phyloP scores from a whole-genome alignment of 192 early-diverging fungal genomes.

The Coemansia sp. region DNA sequence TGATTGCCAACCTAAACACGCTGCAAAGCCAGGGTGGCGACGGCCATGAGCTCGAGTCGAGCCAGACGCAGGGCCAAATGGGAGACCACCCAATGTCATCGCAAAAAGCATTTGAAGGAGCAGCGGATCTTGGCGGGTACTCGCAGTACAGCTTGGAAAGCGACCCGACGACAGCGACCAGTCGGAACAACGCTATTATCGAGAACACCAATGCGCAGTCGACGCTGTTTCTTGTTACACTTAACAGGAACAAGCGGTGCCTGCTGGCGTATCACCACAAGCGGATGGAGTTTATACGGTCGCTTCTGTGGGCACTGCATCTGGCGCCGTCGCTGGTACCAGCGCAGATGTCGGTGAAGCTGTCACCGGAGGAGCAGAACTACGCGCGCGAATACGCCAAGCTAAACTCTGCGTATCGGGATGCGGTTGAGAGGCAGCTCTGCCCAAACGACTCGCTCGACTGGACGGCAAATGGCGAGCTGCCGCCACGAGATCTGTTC shows the following conservation, averaged over 20 bases:
- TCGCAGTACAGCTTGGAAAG: too few relatives aligned
- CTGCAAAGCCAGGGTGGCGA: slow-evolving; percentile 6
- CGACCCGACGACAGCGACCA: too few relatives aligned
- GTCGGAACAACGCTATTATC: neutral
- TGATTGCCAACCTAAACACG: slow-evolving; percentile 34
- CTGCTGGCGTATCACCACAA: slow-evolving; percentile 83
- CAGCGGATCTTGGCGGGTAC: too few relatives aligned
- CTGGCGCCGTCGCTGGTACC: slow-evolving; percentile 43
- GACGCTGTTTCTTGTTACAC: slow-evolving; percentile 35
- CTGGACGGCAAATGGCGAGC: slow-evolving; percentile 66
- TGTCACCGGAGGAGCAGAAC: slow-evolving; percentile 39
- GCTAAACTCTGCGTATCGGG: slow-evolving; percentile 63
- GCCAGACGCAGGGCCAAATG: neutral
- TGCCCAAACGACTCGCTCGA: slow-evolving; percentile 61
- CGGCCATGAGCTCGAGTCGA: neutral
- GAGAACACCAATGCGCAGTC: slow-evolving; percentile 36
- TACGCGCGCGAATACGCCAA: slow-evolving; percentile 59
- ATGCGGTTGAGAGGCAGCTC: slow-evolving; percentile 44
- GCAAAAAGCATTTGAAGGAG: slow-evolving; percentile 5
- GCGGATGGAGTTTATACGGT: slow-evolving; percentile 65
- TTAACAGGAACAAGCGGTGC: slow-evolving; percentile 82
- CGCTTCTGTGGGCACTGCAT: slow-evolving; percentile 56
- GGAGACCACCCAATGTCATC: slow-evolving; percentile 2
- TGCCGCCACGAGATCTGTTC: slow-evolving; percentile 88
- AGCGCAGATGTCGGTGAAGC: slow-evolving; percentile 5